Evolutionary conservation across 2,329 filamentous ascomycete species (phyloP), one percentile per base, ranked within the genome.

Genomic region (Furcasterigmium sp.): DNA sequence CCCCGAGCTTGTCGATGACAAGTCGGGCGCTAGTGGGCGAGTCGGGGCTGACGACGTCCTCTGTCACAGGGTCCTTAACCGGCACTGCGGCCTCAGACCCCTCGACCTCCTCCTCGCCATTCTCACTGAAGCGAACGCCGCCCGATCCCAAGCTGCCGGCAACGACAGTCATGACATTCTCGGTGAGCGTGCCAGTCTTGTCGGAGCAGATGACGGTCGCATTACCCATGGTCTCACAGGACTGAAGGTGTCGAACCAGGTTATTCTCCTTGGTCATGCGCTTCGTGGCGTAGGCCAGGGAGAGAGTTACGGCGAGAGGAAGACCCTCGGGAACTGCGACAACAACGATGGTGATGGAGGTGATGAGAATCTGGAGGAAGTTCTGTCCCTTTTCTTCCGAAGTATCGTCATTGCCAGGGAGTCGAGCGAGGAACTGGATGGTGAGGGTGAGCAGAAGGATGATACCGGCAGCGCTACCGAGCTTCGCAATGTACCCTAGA

Each of bases 171-270:
- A 83, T 83, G 49, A 76, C 75, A 49, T 82, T 82, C 51, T 80
- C 74, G 0, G 80, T 84, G 18, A 84, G 62, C 1, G 80, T 84
- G 4, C 80, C 80, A 0, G 80, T 84, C 57, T 84, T 84, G 53
- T 84, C 80, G 1, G 78, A 82, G 55, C 80, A 83, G 39, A 84
- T 73, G 8, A 73, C 78, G 0, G 78, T 82, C 8, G 77, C 77
- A 51, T 81, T 82, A 8, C 78, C 78, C 78, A 82, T 82, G 6
- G 76, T 80, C 51, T 82, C 78, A 51, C 77, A 80, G 2, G 78
- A 78, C 40, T 75, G 69, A 26, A 82, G 60, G 25, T 78, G 64
- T 11, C 78, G 75, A 37, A 82, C 78, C 37, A 82, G 56, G 47
- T 82, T 82, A 51, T 82, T 80, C 50, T 82, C 78, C 54, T 73